These are phyloP conservation scores for Aureobasidium uvarum DNA, from an alignment of 2,329 filamentous ascomycete genomes.

Conservation along the genomic window DNA sequence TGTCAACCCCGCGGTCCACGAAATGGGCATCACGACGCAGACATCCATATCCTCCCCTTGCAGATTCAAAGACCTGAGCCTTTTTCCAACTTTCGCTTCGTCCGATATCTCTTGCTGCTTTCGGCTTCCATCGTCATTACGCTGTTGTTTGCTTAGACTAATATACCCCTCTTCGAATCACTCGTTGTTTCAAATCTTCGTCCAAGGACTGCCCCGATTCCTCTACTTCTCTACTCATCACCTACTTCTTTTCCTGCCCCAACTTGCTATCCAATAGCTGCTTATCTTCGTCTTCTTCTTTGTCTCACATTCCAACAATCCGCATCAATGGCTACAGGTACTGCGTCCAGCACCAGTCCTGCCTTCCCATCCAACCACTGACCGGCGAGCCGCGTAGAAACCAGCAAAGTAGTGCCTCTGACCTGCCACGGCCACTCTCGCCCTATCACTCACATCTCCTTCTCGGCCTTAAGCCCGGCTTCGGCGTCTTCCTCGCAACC, in stretches of 20 bases:
- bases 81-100: constrained; percentile 12
- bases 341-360: constrained; percentile 8
- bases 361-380: background rate
- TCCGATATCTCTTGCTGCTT: constrained; percentile 4
- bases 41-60: background rate
- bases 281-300: background rate
- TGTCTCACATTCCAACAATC: background rate
- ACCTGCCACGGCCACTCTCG: constrained; percentile 94
- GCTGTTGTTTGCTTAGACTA: constrained; percentile 9
- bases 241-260: background rate
- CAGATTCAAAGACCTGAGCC: background rate
- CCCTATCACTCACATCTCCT: constrained; percentile 86
- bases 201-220: constrained; percentile 1
- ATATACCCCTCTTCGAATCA: constrained; percentile 14
- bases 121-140: background rate
- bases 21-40: background rate
- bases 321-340: constrained; percentile 24
- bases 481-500: constrained; percentile 34
- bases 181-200: constrained; percentile 22
- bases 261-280: background rate
- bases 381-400: constrained; percentile 30
- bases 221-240: background rate
- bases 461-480: constrained; percentile 67
- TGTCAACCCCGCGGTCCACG: constrained; percentile 10
- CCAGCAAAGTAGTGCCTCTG: constrained; percentile 71